phyloP scores from a whole-genome alignment of 495 filamentous ascomycete species.

The Tetracladium setigerum region DNA sequence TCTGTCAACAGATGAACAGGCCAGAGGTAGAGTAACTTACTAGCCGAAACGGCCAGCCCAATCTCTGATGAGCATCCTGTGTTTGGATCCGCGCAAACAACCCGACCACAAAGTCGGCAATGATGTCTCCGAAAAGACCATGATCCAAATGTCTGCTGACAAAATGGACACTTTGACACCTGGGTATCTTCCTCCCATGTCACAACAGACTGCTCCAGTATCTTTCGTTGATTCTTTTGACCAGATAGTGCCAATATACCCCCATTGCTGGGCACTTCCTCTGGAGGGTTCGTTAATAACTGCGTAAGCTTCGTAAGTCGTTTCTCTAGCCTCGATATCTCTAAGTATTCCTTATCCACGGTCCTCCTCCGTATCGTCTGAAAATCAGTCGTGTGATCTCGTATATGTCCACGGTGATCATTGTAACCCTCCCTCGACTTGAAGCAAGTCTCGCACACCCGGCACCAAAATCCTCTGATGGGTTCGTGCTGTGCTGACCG shows the following conservation, averaged over 20 bases:
- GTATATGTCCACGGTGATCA: slow-evolving; percentile 64
- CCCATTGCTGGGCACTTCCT: slow-evolving; percentile 28
- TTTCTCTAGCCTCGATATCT: slow-evolving; percentile 85
- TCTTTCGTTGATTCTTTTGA: slow-evolving; percentile 58
- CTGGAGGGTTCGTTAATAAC: slow-evolving; percentile 62
- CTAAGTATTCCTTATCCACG: slow-evolving; percentile 77
- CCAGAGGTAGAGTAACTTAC: slow-evolving; percentile 40
- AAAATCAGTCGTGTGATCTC: slow-evolving; percentile 68
- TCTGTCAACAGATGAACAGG: slow-evolving; percentile 17
- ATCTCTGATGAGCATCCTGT: slow-evolving; percentile 84
- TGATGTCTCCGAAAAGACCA: slow-evolving; percentile 91
- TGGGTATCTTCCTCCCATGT: slow-evolving; percentile 89
- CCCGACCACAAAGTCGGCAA: slow-evolving; percentile 84
- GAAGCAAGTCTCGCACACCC: slow-evolving; percentile 96
- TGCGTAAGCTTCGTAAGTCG: slow-evolving; percentile 85
- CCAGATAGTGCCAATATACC: slow-evolving; percentile 26
- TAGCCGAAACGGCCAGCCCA: slow-evolving; percentile 62
- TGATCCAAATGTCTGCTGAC: slow-evolving; percentile 84
- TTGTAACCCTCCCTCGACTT: slow-evolving; percentile 95
- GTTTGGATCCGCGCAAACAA: slow-evolving; percentile 79
- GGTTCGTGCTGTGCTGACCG: slow-evolving; percentile 87
- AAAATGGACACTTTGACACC: slow-evolving; percentile 81
- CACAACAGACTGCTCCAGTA: slow-evolving; percentile 83
- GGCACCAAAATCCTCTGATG: slow-evolving; percentile 83
- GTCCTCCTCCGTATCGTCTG: slow-evolving; percentile 57